Conservation (phyloP, 2,329 filamentous ascomycete genomes). For the Fusarium ramigenum region DNA sequence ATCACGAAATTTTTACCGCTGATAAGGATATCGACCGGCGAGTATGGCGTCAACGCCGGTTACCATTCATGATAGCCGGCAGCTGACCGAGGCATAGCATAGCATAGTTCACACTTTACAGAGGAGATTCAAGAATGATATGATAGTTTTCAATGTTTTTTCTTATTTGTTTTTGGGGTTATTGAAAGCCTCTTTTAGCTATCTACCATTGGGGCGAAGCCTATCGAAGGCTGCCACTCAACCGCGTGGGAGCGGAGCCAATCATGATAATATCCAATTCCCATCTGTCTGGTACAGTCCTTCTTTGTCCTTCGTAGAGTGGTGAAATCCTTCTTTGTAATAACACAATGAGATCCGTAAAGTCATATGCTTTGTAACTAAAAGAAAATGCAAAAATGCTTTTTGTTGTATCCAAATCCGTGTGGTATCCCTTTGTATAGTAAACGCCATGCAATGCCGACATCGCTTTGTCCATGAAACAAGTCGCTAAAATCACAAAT, state of each 20-base stretch:
- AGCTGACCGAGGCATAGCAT: slow-evolving; percentile 16
- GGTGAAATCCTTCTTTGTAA: slow-evolving; percentile 34
- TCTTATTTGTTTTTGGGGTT: slow-evolving; percentile 22
- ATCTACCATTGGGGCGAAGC: slow-evolving; percentile 33
- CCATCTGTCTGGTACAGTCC: slow-evolving; percentile 27
- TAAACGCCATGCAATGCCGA: slow-evolving; percentile 45
- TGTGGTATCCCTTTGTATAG: slow-evolving; percentile 44
- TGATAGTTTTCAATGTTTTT: slow-evolving; percentile 36
- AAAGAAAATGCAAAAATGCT: slow-evolving; percentile 27
- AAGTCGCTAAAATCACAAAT: slow-evolving; percentile 42
- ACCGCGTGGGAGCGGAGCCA: slow-evolving; percentile 39
- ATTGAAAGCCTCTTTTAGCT: slow-evolving; percentile 28
- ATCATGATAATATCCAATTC: slow-evolving; percentile 26
- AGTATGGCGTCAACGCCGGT: slow-evolving; percentile 21
- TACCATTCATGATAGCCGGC: slow-evolving; percentile 15
- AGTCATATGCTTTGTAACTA: slow-evolving; percentile 11
- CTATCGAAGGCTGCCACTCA: slow-evolving; percentile 37
- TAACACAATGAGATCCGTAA: slow-evolving; percentile 30
- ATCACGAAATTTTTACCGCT: slow-evolving; percentile 31
- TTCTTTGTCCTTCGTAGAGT: slow-evolving; percentile 33
- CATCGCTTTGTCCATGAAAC: slow-evolving; percentile 41
- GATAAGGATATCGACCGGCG: slow-evolving; percentile 31
- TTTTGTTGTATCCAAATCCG: slow-evolving; percentile 37
- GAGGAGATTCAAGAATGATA: slow-evolving; percentile 4
- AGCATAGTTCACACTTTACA: slow-evolving; percentile 3